Base-by-base conservation (phyloP, 352 stramenopile genomes). In the Salisapilia sapeloensis region DNA sequence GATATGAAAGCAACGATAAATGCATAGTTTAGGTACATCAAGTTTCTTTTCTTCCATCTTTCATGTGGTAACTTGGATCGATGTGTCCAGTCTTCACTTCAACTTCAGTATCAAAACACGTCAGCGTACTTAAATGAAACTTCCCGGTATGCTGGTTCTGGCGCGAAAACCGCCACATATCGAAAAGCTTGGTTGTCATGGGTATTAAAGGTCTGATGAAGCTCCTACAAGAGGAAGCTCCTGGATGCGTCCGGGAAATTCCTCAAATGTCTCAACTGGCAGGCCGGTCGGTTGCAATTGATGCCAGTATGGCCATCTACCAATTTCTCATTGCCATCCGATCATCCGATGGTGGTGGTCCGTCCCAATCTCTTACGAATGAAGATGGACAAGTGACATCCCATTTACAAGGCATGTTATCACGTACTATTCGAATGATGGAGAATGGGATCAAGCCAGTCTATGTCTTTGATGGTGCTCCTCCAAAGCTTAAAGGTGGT, bases 151-250 rank as follows among this genome's bases (percentile, higher is more conserved):
- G n/a, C n/a, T n/a, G n/a, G n/a, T n/a, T n/a, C n/a, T n/a, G n/a
- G n/a, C n/a, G n/a, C n/a, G n/a, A n/a, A n/a, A n/a, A n/a, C n/a
- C n/a, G n/a, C n/a, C n/a, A n/a, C n/a, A n/a, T n/a, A n/a, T n/a
- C n/a, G n/a, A n/a, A n/a, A n/a, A n/a, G n/a, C n/a, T n/a, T n/a
- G n/a, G n/a, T n/a, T n/a, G n/a, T n/a, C 32, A 99, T 99, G 93
- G 94, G 95, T 44, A 99, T 99, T 59, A 97, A 99, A 69, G 90
- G 92, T 7, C 63, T 99, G 32, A 98, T 96, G 53, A 98, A 98
- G 63, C 70, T 99, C 30, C 66, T 99, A 16, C 89, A 92, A 29
- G 93, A 98, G 48, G 93, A 98, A 62, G 92, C 92, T 29, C 94
- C 94, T 3, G 82, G 91, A 40, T 95, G 91, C 47, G 92, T 96